phyloP scores from a whole-genome alignment of 106 monocot species.

The Dendrobium nobile region DNA sequence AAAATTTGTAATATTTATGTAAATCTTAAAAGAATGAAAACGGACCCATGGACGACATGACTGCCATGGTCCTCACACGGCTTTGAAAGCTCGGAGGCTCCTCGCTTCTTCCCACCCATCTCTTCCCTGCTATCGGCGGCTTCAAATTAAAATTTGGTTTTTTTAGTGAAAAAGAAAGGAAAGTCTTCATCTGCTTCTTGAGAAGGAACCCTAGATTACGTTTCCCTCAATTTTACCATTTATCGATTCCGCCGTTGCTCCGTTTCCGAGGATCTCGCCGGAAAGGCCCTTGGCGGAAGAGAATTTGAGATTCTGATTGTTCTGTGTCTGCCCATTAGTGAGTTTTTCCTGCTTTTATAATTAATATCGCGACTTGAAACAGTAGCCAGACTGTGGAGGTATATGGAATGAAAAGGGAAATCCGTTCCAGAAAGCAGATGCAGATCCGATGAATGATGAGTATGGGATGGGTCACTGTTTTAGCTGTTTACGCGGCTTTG shows the following conservation, averaged over 20 bases:
- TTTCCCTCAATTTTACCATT: neutral
- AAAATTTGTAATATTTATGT: no score
- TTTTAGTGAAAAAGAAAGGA: no score
- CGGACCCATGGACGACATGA: no score
- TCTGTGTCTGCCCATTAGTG: neutral
- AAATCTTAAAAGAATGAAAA: no score
- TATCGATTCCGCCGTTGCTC: neutral
- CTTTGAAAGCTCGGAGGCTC: neutral
- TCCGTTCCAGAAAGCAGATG: neutral
- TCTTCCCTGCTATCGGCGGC: neutral
- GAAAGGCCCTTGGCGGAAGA: neutral
- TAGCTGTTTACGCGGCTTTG: conserved; percentile 7
- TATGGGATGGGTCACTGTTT: conserved; percentile 9
- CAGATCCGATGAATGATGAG: conserved; percentile 20
- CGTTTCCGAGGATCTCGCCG: neutral
- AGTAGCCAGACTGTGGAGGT: neutral
- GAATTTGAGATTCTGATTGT: neutral
- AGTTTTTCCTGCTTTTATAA: neutral
- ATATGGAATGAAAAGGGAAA: conserved; percentile 12
- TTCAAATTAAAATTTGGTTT: neutral
- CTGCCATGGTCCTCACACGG: neutral
- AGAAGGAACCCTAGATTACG: neutral
- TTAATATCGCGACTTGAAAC: neutral
- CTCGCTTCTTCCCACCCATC: neutral
- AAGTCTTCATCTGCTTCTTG: no score